Base-by-base conservation (phyloP, 441 rosid genomes). In the Bocquillonia castaneifolia region DNA sequence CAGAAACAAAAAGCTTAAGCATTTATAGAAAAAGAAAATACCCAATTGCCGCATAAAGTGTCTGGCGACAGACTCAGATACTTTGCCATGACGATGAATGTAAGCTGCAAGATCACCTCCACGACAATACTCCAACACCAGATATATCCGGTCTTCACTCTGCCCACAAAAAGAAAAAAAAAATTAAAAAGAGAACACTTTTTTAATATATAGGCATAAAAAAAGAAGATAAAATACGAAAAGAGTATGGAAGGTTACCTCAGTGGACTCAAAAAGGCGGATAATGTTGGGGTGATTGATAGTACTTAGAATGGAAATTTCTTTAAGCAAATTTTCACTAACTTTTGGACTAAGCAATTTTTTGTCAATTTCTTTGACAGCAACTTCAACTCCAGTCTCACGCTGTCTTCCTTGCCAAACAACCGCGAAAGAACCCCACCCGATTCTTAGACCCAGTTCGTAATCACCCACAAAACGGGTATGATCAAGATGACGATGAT, bases 61-160 rank as follows among this genome's bases (percentile, higher is more conserved):
- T 66, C 85, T 85, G 17, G 97, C 92, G 67, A 85, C 84, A 69
- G 74, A 71, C 85, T 85, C 92, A 0, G 95, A 63, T 13, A 85
- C 92, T 83, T 77, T 86, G 1, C 93, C 88, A 75, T 78, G 86
- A 57, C 79, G 78, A 73, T 78, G 79, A 72, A 91, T 78, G 51
- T 88, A 91, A 13, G 70, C 85, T 28, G 89, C 87, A 70, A 91
- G 93, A 81, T 88, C 97, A 74, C 97, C 95, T 65, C 95, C 93
- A 59, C 82, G 88, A 66, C 97, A 91, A 67, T 83, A 91, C 81
- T 91, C 97, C 92, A 91, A 71, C n/a, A 91, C 90, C 29, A 91
- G 84, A 45, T 67, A 91, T 25, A 91, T 86, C 80, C 52, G 82
- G 70, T 91, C 89, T 31, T 74, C 71, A 59, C 84, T 86, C 97